Evolutionary conservation across 73 alveolate species (phyloP).

Genomic region (Tetrahymena elliotti): DNA sequence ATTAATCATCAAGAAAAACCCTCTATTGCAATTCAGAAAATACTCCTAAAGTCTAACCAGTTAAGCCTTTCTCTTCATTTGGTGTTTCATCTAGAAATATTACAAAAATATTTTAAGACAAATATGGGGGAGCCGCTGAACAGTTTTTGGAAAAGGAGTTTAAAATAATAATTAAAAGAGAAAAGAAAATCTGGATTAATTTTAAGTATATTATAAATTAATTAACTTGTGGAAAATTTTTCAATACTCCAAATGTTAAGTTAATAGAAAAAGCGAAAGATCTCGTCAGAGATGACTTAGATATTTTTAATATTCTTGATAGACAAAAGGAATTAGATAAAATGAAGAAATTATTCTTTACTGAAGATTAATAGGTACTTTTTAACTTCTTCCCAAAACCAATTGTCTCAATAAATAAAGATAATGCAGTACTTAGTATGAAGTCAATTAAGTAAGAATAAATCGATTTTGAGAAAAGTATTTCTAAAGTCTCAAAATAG

Average conservation of each 20-base stretch:
- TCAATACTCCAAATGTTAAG: background rate
- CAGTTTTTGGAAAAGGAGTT: background rate
- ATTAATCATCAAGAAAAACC: background rate
- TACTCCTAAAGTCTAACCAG: background rate
- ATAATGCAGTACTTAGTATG: background rate
- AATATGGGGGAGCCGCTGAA: background rate
- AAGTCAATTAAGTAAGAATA: background rate
- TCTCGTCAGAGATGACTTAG: background rate
- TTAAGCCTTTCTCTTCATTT: background rate
- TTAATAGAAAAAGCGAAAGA: background rate
- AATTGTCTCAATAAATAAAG: background rate
- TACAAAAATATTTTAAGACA: background rate
- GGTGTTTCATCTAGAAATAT: background rate
- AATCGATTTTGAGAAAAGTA: background rate
- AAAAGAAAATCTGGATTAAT: background rate
- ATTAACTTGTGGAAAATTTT: background rate
- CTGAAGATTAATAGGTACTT: background rate
- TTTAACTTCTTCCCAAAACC: background rate
- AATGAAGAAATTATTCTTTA: background rate
- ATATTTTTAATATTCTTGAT: background rate
- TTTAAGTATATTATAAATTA: background rate
- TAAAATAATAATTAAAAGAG: background rate
- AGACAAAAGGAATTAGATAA: background rate
- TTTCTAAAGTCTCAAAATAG: background rate
- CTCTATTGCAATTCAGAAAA: background rate